phyloP scores from a whole-genome alignment of 768 basidiomycete genomes.

The Boletus rubescentipes region DNA sequence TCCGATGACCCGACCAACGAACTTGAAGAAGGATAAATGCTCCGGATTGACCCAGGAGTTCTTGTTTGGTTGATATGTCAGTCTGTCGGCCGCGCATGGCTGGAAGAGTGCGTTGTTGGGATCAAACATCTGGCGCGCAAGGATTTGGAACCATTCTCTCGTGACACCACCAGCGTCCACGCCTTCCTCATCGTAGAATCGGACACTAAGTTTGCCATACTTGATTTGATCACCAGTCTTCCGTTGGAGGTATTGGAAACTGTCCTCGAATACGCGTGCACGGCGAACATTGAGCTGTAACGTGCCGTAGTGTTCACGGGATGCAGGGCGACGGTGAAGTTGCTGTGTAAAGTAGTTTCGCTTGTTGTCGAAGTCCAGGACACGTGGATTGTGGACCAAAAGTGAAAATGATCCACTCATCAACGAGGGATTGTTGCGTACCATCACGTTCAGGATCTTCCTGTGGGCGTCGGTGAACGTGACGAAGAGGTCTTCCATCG shows the following conservation, averaged over 20 bases:
- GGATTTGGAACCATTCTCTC: constrained; percentile 97
- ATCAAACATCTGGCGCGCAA: constrained; percentile 98
- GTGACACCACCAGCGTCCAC: constrained; percentile 99
- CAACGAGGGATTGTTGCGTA: constrained; percentile 94
- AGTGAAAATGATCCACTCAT: constrained; percentile 99
- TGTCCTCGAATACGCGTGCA: constrained; percentile 94
- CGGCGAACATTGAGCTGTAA: constrained; percentile 88
- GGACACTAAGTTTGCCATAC: constrained; percentile 93
- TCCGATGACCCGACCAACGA: constrained; percentile 95
- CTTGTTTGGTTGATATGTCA: constrained; percentile 96
- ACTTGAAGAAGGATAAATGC: constrained; percentile 97
- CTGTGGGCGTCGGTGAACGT: constrained; percentile 91
- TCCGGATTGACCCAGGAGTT: constrained; percentile 94
- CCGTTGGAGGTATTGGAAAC: constrained; percentile 87
- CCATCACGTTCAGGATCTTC: constrained; percentile 94
- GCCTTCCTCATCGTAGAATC: constrained; percentile 96
- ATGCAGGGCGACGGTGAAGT: constrained; percentile 77
- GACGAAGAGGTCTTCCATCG: constrained; percentile 90
- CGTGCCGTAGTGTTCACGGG: constrained; percentile 78
- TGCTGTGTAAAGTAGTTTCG: constrained; percentile 94
- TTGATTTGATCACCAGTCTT: constrained; percentile 96
- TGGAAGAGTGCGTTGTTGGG: constrained; percentile 98
- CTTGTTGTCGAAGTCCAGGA: constrained; percentile 99
- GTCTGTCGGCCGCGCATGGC: constrained; percentile 91
- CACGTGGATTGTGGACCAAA: constrained; percentile 91